These are phyloP conservation scores for Austropuccinia psidii DNA, from an alignment of 1,284 basidiomycete genomes.

Conservation along the genomic window DNA sequence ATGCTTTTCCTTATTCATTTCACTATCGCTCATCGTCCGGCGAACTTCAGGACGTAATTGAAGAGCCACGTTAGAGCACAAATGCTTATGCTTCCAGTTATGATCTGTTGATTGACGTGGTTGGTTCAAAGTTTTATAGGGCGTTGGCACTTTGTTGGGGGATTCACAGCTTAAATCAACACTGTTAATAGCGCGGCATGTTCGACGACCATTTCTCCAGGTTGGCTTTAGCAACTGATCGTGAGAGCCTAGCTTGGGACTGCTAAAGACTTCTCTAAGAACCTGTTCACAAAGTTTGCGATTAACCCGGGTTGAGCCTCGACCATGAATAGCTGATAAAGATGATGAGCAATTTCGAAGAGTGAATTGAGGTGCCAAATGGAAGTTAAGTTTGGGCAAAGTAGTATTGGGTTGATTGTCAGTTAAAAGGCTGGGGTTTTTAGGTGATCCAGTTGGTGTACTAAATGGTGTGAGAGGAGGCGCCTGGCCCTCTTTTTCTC, in stretches of 20 bases:
- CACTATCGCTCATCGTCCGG: conserved; percentile 22
- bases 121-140: background rate
- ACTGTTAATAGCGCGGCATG: conserved; percentile 10
- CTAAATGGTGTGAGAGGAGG: conserved; percentile 42
- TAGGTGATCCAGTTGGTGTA: conserved; percentile 31
- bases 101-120: background rate
- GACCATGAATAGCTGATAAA: conserved; percentile 61
- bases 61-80: background rate
- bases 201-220: conserved; percentile 23
- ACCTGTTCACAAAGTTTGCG: conserved; percentile 86
- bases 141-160: background rate
- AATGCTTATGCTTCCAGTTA: background rate
- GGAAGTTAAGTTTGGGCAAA: conserved; percentile 44
- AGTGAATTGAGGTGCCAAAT: conserved; percentile 3
- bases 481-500: background rate
- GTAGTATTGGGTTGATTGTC: conserved; percentile 46
- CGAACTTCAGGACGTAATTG: background rate
- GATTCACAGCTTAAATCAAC: conserved; percentile 2
- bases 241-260: conserved; percentile 40
- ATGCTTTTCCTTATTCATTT: background rate
- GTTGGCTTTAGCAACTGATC: conserved; percentile 2
- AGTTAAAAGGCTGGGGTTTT: no score
- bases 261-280: conserved; percentile 66
- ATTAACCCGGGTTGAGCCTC: conserved; percentile 83
- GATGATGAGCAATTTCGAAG: conserved; percentile 36